phyloP scores from a whole-genome alignment of 1,284 basidiomycete genomes.

The Ceratobasidium sp. region DNA sequence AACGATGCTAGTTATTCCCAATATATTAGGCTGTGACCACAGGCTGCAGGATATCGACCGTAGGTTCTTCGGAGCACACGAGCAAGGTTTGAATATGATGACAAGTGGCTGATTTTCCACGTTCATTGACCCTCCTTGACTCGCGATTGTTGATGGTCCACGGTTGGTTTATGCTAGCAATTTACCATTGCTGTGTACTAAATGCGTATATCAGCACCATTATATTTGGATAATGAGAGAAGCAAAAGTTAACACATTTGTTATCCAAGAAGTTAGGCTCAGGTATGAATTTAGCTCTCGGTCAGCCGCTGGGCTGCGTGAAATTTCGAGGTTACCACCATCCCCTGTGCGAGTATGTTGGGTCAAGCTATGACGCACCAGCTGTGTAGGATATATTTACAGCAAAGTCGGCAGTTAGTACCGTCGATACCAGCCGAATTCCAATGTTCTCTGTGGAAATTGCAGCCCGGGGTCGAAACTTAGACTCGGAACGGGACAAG shows the following conservation, averaged over 20 bases:
- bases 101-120: neutral
- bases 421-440: neutral
- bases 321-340: neutral
- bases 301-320: neutral
- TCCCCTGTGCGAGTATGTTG: neutral
- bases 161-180: neutral
- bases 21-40: constrained; percentile 10
- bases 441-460: neutral
- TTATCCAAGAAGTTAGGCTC: neutral
- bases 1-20: constrained; percentile 2
- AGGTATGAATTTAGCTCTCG: neutral
- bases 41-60: neutral
- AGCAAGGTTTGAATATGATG: neutral
- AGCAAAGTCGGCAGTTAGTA: neutral
- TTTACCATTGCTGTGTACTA: neutral
- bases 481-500: neutral
- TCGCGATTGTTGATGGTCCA: too few species aligned
- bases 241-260: neutral
- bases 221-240: neutral
- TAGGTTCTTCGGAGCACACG: neutral
- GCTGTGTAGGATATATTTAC: neutral
- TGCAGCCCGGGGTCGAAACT: neutral
- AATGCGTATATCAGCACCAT: neutral
- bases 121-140: neutral
- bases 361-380: neutral